phyloP scores from a whole-genome alignment of 768 basidiomycete species.

The Calocera viscosa region DNA sequence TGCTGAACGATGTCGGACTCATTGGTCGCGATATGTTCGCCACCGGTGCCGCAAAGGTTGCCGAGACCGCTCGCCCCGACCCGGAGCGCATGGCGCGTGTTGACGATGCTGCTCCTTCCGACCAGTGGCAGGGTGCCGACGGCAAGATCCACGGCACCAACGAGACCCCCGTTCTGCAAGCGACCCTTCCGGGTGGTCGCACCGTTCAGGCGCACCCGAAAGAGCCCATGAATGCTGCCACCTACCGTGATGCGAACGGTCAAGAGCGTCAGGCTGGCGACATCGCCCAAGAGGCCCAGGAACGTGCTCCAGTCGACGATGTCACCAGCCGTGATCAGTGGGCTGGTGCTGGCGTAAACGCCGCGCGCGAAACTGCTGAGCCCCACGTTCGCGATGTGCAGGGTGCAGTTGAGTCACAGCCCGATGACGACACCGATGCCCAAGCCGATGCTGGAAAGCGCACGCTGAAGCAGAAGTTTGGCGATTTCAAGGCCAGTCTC shows the following conservation, averaged over 20 bases:
- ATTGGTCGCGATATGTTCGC: conserved; percentile 78
- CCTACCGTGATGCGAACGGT: not conserved
- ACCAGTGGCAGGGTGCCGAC: conserved; percentile 37
- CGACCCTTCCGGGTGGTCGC: conserved; percentile 36
- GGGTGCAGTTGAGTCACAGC: not conserved
- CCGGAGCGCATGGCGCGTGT: conserved; percentile 49
- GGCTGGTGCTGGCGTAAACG: not conserved
- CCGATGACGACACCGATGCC: not conserved
- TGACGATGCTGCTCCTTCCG: conserved; percentile 54
- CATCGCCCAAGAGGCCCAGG: not conserved
- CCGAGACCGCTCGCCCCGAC: conserved; percentile 52
- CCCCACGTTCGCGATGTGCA: not conserved
- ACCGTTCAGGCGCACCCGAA: conserved; percentile 40
- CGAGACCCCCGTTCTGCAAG: conserved; percentile 40
- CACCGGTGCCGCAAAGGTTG: conserved; percentile 58
- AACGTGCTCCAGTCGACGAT: not conserved
- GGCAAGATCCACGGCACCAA: conserved; percentile 33
- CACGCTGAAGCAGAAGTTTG: conserved; percentile 19
- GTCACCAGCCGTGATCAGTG: not conserved
- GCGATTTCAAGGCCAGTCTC: conserved; percentile 28
- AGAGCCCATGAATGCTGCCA: conserved; percentile 29
- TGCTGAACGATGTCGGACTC: conserved; percentile 62
- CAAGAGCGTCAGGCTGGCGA: not conserved
- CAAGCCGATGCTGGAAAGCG: conserved; percentile 15
- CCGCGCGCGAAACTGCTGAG: not conserved